A percentile compares a stretch with the other conserved stretches of the same genome.
Conservation (phyloP, 495 filamentous ascomycete species). For the Penicillium salamii region DNA sequence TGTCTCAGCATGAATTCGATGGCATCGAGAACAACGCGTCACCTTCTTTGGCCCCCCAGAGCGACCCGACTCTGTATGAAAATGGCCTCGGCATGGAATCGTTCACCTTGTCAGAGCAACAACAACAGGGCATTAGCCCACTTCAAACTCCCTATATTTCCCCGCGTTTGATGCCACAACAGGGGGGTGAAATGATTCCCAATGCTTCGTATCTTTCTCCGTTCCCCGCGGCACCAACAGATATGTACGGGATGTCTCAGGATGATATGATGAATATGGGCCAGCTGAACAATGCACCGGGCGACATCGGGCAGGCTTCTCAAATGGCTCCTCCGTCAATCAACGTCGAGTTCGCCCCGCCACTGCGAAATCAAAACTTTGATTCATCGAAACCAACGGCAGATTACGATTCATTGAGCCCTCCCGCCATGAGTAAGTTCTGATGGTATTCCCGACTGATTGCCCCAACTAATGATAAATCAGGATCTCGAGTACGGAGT, state of each 20-base stretch:
- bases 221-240: conserved; percentile 48
- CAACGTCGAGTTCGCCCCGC: conserved; percentile 89
- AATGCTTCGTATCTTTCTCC: conserved; percentile 51
- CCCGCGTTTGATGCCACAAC: conserved; percentile 76
- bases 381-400: conserved; percentile 61
- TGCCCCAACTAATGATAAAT: conserved; percentile 13
- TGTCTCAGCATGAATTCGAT: conserved; percentile 79
- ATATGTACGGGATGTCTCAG: conserved; percentile 51
- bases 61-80: conserved; percentile 68
- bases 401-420: conserved; percentile 77
- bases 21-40: conserved; percentile 68
- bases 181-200: conserved; percentile 48
- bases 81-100: conserved; percentile 72
- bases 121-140: conserved; percentile 65
- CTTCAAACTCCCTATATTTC: conserved; percentile 83
- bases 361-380: conserved; percentile 68
- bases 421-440: conserved; percentile 75
- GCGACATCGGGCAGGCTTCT: conserved; percentile 65
- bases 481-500: conserved; percentile 59
- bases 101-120: conserved; percentile 79
- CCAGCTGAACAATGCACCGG: conserved; percentile 30
- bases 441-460: not conserved
- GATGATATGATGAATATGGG: conserved; percentile 28
- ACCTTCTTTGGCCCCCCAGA: conserved; percentile 72
- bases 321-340: conserved; percentile 85